Percentiles rank a stretch among this genome's conserved stretches.
Evolutionary conservation across 2,329 filamentous ascomycete genomes (phyloP).

Genomic region (Fusarium gaditjirri): DNA sequence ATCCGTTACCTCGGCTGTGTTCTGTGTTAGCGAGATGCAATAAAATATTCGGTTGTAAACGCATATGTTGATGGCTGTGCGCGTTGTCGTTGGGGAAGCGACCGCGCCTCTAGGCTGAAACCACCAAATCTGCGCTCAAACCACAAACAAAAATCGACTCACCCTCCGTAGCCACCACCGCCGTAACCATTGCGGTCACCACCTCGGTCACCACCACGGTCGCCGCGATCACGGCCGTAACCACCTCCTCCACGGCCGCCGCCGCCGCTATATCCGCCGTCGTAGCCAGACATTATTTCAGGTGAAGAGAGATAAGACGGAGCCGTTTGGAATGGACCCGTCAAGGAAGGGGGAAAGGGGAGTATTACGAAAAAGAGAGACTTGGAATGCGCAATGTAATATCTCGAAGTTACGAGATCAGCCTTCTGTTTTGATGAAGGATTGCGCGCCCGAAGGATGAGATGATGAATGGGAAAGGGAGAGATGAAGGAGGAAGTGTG

Average conservation of each 20-base stretch:
- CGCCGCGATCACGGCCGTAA: constrained; percentile 56
- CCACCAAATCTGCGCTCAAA: constrained; percentile 21
- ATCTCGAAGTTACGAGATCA: constrained; percentile 36
- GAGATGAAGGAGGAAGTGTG: constrained; percentile 40
- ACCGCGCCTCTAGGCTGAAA: constrained; percentile 21
- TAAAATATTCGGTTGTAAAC: constrained; percentile 1
- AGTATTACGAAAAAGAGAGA: constrained; percentile 36
- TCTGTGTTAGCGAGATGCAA: constrained; percentile 50
- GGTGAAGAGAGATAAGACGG: constrained; percentile 28
- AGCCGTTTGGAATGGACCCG: constrained; percentile 17
- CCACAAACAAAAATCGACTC: constrained; percentile 42
- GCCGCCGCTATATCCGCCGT: constrained; percentile 46
- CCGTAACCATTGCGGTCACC: constrained; percentile 54
- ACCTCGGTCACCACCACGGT: constrained; percentile 62
- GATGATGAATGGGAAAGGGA: constrained; percentile 40
- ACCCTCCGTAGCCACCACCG: constrained; percentile 53
- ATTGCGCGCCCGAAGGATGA: constrained; percentile 45
- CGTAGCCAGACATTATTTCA: constrained; percentile 57
- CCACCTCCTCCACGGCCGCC: constrained; percentile 48
- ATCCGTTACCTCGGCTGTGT: constrained; percentile 59
- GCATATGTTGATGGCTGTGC: constrained; percentile 19
- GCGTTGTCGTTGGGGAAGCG: constrained; percentile 14
- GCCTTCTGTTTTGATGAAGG: constrained; percentile 41
- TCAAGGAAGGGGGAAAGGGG: constrained; percentile 20
- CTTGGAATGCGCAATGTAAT: constrained; percentile 27